A percentile compares a stretch with the other conserved stretches of the same genome.
These are phyloP conservation scores for Kodamaea plutei DNA, from an alignment of 1,139 yeast genomes.

Conservation along the genomic window DNA sequence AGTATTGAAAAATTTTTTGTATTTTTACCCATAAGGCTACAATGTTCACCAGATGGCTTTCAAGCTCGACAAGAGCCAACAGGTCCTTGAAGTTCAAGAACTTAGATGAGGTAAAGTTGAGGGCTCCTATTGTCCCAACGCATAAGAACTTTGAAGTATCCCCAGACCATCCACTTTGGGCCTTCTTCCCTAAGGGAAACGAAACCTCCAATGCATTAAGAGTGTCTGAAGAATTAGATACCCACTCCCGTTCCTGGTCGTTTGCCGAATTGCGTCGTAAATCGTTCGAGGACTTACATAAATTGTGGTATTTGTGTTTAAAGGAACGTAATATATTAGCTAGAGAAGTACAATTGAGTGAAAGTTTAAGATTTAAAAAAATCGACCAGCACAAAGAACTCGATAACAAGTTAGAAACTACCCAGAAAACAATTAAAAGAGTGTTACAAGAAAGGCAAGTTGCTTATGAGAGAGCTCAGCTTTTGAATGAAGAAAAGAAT, in stretches of 20 bases:
- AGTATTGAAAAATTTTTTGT: constrained; percentile 1
- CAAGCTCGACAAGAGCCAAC: neutral
- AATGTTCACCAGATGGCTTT: constrained; percentile 1
- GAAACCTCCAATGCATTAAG: constrained; percentile 53
- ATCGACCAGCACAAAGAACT: constrained; percentile 25
- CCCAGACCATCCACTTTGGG: constrained; percentile 94
- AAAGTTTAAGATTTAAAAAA: constrained; percentile 25
- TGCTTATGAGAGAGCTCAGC: constrained; percentile 60
- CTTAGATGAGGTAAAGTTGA: constrained; percentile 40
- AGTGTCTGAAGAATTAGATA: constrained; percentile 50
- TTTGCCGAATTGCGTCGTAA: constrained; percentile 86
- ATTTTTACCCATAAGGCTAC: too few species aligned
- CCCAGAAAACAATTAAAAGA: constrained; percentile 65
- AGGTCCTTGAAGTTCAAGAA: constrained; percentile 23
- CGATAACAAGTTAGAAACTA: constrained; percentile 35
- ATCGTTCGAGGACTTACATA: constrained; percentile 86
- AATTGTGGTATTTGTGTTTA: constrained; percentile 82
- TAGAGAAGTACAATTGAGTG: constrained; percentile 60
- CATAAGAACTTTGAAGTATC: constrained; percentile 65
- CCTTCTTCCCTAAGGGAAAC: constrained; percentile 65
- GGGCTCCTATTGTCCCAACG: constrained; percentile 86
- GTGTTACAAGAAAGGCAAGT: constrained; percentile 84
- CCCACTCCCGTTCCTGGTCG: constrained; percentile 75
- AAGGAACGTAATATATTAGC: constrained; percentile 78
- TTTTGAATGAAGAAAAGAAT: constrained; percentile 41